Base-by-base conservation (phyloP, 192 early-diverging fungal genomes). In the Funneliformis geosporum region DNA sequence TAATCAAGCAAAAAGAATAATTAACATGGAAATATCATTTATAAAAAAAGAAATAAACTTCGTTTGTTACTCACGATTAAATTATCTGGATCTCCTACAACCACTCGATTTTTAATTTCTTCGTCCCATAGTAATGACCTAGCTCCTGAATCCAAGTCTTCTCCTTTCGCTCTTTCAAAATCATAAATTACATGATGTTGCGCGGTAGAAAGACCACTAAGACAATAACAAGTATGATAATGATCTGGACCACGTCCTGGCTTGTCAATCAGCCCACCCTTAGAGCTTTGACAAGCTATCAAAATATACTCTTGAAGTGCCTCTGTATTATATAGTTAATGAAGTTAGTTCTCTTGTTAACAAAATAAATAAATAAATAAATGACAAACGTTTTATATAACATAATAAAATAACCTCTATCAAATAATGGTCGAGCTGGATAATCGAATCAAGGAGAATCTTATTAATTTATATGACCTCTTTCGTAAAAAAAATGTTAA, bases 181-280 rank as follows among this genome's bases (percentile, higher is more conserved):
- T 89, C 84, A 76, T 83, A 90, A 0, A 76, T 46, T 27, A 93
- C 87, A 25, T 91, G 85, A 80, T 98, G 91, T 79, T 98, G 98
- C 8, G 94, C 86, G 25, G 91, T 80, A 7, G 97, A 96, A 28
- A 99, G 83, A 0, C 98, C 98, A 67, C 88, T 88, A 47, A 99
- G 87, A 33, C 91, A 90, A 81, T 99, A 99, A 78, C 95, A 97
- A 46, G 96, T 96, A 80, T 99, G 98, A 84, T 99, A 99, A 61
- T 91, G 91, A 80, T 99, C 98, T 0, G 93, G 88, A 2, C 79
- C 61, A 66, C 94, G 95, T 80, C 87, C 91, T 3, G 98, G 98
- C 82, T 98, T 99, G 83, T 99, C 98, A 47, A 90, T 88, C 70
- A 98, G 81, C 4, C 98, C 98, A 5, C 98, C 98, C 2, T 74